phyloP scores from a whole-genome alignment of 768 basidiomycete species.

The Boletus reticuloceps region DNA sequence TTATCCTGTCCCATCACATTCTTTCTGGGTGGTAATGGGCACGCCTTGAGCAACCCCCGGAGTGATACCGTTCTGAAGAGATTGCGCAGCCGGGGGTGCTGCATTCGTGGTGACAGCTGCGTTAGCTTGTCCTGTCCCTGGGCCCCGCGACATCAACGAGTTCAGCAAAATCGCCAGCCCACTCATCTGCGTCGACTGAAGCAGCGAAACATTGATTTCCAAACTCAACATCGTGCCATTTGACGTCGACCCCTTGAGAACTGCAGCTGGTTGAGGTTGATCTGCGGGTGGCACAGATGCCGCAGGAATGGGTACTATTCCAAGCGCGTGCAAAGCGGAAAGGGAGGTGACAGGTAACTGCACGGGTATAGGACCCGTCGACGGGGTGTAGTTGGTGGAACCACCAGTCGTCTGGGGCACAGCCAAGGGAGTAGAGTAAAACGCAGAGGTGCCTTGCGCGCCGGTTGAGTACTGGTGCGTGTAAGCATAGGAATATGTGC shows the following conservation, averaged over 20 bases:
- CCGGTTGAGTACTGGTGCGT: constrained; percentile 49
- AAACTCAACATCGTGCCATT: constrained; percentile 72
- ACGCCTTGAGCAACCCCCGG: constrained; percentile 4
- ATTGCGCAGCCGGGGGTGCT: constrained; percentile 11
- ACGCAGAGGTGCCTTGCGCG: constrained; percentile 21
- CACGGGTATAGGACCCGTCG: constrained; percentile 50
- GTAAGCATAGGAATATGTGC: constrained; percentile 63
- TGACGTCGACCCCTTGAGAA: constrained; percentile 66
- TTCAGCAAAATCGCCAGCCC: constrained; percentile 71
- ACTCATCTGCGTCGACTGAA: constrained; percentile 76
- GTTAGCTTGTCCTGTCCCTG: constrained; percentile 22
- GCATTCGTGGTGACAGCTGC: constrained; percentile 3
- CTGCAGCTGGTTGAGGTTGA: constrained; percentile 70
- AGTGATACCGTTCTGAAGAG: constrained; percentile 14
- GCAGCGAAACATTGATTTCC: constrained; percentile 73
- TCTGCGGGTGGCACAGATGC: constrained; percentile 49
- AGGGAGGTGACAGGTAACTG: constrained; percentile 63
- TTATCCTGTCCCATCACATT: constrained; percentile 21
- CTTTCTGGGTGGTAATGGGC: constrained; percentile 15
- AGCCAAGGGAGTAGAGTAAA: constrained; percentile 30
- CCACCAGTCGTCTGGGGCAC: constrained; percentile 36
- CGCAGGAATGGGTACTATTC: constrained; percentile 68
- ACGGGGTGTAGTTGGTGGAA: constrained; percentile 29
- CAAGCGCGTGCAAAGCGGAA: constrained; percentile 62
- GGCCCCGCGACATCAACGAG: constrained; percentile 56